Evolutionary conservation across 306 rosid species (phyloP), one percentile per base, ranked within the genome.

Genomic region (Senna siamea): DNA sequence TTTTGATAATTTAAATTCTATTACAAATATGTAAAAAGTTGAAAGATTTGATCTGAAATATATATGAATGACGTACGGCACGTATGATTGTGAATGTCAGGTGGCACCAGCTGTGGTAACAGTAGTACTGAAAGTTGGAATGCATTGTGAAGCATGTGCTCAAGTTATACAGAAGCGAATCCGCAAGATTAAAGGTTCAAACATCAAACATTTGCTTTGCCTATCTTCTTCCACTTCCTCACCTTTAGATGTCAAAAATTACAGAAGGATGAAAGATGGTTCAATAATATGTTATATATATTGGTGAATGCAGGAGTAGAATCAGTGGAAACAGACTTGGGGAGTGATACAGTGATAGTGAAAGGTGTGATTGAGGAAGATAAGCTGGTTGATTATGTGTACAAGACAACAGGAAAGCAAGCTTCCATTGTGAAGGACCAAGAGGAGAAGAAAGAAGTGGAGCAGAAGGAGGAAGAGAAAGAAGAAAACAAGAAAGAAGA

Each of bases 101-200:
- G 80, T 87, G 94, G 82, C 93, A 44, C 94, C 96, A 30, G 80
- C 91, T 7, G 89, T 79, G 61, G 75, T 88, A 50, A 89, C 92
- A 70, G 87, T 85, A 22, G 86, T 84, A 11, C 83, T 93, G 0
- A 74, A 82, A 53, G 86, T 91, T 73, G 81, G 75, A 72, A 93
- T 93, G 98, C 92, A 93, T 68, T 93, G 98, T 48, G 96, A 91
- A 68, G 96, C 97, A 43, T 93, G 97, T 76, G 96, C 96, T 80
- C 98, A 85, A 79, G 87, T 1, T 81, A 66, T 93, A 54, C 93
- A 83, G 73, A 93, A 82, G 81, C 59, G 88, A 57, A 89, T 93
- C 65, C 81, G 88, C 15, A 89, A 87, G 87, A 88, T 93, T 51
- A 65, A 88, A 88, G 98, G 98, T 93, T 86, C 66, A 38, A 7